Evolutionary conservation across 495 filamentous ascomycete species (phyloP).

Genomic region (Aspergillus indologenus): DNA sequence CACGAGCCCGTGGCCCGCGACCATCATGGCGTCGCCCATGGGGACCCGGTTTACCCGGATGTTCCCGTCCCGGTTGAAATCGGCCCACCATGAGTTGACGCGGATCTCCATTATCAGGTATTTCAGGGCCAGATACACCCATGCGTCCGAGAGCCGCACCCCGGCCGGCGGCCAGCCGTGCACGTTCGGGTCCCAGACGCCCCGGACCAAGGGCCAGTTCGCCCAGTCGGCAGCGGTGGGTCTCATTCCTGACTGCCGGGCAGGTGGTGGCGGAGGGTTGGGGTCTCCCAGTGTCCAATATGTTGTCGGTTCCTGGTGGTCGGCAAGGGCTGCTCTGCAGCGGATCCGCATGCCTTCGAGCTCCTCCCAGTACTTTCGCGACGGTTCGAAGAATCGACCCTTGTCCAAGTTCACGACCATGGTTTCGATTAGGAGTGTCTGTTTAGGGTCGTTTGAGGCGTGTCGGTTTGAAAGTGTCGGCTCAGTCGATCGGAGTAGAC

Average conservation of each 20-base stretch:
- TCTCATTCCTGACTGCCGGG: neutral
- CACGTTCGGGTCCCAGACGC: neutral
- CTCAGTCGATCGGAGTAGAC: no score
- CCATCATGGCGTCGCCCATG: neutral
- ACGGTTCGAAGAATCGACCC: no score
- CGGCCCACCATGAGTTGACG: neutral
- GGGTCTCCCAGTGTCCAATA: neutral
- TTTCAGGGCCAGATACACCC: neutral
- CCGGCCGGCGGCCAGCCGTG: neutral
- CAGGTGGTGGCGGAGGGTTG: neutral
- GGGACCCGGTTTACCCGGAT: neutral
- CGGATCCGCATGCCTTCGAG: no score
- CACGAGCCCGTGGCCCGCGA: neutral
- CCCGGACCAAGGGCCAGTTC: neutral
- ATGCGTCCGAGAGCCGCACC: neutral
- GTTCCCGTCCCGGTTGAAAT: neutral
- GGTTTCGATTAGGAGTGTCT: no score
- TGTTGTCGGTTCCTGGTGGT: no score
- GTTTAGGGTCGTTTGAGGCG: no score
- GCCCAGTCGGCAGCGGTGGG: neutral
- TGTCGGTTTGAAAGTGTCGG: no score
- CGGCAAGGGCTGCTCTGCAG: no score
- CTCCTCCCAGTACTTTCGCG: no score
- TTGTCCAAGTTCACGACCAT: no score
- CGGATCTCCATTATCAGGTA: neutral